Evolutionary conservation across 2,329 filamentous ascomycete species (phyloP), one percentile per base, ranked within the genome.

Genomic region (Ustulina deusta): DNA sequence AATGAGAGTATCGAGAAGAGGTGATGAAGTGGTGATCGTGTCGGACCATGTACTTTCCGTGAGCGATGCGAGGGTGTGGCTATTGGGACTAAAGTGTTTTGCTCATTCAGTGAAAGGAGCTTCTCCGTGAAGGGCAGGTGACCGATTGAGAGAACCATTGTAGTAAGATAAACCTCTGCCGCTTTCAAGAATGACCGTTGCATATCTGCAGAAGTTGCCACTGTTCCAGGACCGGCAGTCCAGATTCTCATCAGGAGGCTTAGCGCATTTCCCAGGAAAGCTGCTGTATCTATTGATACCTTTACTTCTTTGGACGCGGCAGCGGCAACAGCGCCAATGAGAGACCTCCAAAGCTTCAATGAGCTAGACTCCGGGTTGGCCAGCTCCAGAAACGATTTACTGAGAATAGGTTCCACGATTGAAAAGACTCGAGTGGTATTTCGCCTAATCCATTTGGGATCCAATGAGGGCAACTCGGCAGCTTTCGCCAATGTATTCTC

Each of bases 261-360:
- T 57, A 95, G 85, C 25, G 94, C 84, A 48, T 88, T 85, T 25
- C 92, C 90, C 69, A 97, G 86, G 66, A 94, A 95, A 68, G 89
- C 87, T 75, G 93, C 92, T 1, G 94, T 93, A 69, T 98, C 95
- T 13, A 87, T 87, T 0, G 93, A 94, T 6, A 94, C 90, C 74
- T 95, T 97, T 73, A 99, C 91, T 79, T 99, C 96, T 79, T 97
- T 97, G 48, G 85, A 86, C 27, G 90, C 90, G 44, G 92, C 91
- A 56, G 87, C 86, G 2, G 89, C 86, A 29, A 94, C 82, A 1
- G 90, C 87, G 3, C 83, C 81, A 49, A 93, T 83, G 13, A 93
- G 82, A 1, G 86, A 83, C 32, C 82, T 78, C 90, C 90, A 93
- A 42, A 93, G 82, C 7, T 80, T 82, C 56, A 80, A 82, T 0